phyloP scores from a whole-genome alignment of 306 rosid species.

The Begonia peltatifolia region DNA sequence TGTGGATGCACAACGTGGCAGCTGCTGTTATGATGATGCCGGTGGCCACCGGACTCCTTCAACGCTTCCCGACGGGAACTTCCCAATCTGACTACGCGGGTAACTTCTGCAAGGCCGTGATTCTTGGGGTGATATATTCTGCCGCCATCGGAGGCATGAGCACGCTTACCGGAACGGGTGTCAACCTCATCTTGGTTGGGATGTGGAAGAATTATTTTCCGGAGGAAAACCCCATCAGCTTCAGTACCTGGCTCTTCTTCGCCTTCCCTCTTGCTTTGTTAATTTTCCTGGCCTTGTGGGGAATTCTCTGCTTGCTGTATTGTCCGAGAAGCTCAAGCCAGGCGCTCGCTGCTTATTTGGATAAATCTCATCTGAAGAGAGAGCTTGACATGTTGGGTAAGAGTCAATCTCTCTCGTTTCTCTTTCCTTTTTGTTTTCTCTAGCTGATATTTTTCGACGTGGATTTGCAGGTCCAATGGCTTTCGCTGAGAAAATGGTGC shows the following conservation, averaged over 20 bases:
- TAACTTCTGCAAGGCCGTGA: conserved; percentile 75
- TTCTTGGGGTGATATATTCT: conserved; percentile 45
- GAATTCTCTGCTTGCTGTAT: conserved; percentile 42
- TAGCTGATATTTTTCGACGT: not conserved
- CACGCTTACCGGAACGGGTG: conserved; percentile 89
- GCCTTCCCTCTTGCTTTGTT: conserved; percentile 56
- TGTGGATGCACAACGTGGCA: conserved; percentile 96
- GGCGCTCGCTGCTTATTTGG: conserved; percentile 46
- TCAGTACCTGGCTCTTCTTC: conserved; percentile 52
- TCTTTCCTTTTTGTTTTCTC: not conserved
- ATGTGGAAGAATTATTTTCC: conserved; percentile 78
- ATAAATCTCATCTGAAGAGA: conserved; percentile 45
- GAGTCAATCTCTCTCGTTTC: not conserved
- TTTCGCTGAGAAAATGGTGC: conserved; percentile 82
- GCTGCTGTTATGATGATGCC: conserved; percentile 90
- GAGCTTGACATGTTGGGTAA: conserved; percentile 72
- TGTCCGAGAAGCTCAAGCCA: conserved; percentile 28
- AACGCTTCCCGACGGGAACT: conserved; percentile 30
- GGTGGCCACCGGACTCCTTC: conserved; percentile 68
- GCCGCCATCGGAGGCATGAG: conserved; percentile 63
- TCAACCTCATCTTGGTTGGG: conserved; percentile 62
- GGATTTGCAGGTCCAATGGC: conserved; percentile 55
- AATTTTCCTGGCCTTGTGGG: conserved; percentile 39
- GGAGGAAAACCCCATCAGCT: conserved; percentile 45
- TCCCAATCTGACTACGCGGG: conserved; percentile 24